Evolutionary conservation across 225 moss, liverwort and hornwort species (phyloP).

Genomic region (Rhytidiadelphus loreus): DNA sequence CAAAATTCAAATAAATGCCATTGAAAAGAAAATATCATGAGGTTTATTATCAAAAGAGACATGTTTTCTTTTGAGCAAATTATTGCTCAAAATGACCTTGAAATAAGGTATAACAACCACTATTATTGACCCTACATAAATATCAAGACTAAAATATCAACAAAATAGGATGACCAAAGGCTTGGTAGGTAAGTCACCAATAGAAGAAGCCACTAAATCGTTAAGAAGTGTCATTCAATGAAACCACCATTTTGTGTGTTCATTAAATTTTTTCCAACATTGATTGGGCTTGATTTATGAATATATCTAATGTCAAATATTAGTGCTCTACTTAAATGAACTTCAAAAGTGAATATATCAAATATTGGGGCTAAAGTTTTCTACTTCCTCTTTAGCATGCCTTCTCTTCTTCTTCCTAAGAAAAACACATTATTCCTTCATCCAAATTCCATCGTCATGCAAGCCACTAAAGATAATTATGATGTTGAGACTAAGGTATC

Average conservation of each 20-base stretch:
- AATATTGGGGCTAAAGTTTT: background rate
- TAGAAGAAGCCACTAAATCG: background rate
- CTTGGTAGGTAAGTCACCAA: background rate
- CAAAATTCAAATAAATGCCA: background rate
- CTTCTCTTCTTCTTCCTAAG: background rate
- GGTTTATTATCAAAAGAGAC: background rate
- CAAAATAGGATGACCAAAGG: accelerated
- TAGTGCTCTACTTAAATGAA: background rate
- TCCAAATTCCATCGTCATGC: background rate
- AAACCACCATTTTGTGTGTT: accelerated
- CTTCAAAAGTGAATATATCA: background rate
- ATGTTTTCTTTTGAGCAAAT: background rate
- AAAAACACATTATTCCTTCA: background rate
- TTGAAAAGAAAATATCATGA: background rate
- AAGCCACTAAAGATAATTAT: background rate
- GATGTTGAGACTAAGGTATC: background rate
- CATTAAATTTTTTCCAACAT: background rate
- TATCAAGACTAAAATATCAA: background rate
- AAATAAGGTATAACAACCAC: background rate
- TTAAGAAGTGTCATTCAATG: background rate
- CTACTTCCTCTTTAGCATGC: background rate
- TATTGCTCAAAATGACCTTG: background rate
- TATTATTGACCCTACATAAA: background rate
- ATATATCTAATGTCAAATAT: background rate
- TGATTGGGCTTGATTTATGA: background rate